Conservation (phyloP, 441 rosid genomes). For the Manihot esculenta region DNA sequence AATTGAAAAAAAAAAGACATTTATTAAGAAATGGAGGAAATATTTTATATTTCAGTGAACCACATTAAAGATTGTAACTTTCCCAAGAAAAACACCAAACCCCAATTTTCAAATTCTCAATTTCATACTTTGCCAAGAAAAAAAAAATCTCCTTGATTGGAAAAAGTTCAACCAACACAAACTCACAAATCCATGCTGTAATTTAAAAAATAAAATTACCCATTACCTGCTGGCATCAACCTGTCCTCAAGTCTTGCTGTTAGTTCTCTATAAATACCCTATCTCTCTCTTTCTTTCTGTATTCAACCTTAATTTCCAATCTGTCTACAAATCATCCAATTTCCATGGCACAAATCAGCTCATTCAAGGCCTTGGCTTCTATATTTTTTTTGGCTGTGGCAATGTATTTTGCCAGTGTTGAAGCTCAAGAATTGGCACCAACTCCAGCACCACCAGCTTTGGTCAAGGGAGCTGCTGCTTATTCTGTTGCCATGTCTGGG, state of each 20-base stretch:
- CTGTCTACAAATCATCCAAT: not conserved
- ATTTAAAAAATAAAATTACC: not conserved
- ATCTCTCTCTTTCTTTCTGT: not conserved
- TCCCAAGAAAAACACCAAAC: not conserved
- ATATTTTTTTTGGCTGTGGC: constrained; percentile 16
- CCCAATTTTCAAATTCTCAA: not conserved
- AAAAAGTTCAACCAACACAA: not conserved
- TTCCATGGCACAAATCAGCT: not conserved
- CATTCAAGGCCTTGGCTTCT: constrained; percentile 5
- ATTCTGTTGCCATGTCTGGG: constrained; percentile 17
- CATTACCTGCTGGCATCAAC: not conserved
- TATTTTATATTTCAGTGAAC: no score
- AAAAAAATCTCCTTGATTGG: not conserved
- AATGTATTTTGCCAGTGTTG: constrained; percentile 7
- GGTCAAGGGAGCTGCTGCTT: constrained; percentile 27
- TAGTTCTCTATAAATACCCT: constrained; percentile 11
- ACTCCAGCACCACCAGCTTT: constrained; percentile 26
- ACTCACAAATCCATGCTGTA: not conserved
- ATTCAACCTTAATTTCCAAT: no score
- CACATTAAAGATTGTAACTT: not conserved
- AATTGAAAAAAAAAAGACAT: no score
- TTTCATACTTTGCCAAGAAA: not conserved
- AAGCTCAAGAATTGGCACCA: constrained; percentile 26
- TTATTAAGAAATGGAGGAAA: no score
- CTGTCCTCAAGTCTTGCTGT: not conserved